Percentiles rank a stretch among this genome's conserved stretches.
Conservation (phyloP, 352 stramenopile species). For the Globisporangium acanthophoron region DNA sequence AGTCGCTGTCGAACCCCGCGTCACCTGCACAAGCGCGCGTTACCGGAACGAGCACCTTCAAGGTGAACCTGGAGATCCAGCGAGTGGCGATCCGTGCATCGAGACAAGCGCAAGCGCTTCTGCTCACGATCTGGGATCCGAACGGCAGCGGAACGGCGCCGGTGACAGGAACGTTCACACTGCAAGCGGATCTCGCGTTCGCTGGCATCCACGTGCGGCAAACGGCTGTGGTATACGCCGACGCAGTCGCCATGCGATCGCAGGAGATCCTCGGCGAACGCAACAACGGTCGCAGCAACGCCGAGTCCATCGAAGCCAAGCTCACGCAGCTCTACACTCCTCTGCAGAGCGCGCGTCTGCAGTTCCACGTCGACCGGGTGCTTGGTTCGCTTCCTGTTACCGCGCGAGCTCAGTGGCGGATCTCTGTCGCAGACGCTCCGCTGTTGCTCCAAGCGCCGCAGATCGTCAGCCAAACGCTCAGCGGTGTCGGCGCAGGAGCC, state of each 20-base stretch:
- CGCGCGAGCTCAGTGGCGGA: conserved; percentile 7
- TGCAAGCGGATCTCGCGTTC: conserved; percentile 6
- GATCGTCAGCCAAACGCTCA: conserved; percentile 2
- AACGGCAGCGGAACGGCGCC: not conserved
- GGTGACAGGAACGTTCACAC: conserved; percentile 20
- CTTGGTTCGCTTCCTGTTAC: not conserved
- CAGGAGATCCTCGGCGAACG: conserved; percentile 24
- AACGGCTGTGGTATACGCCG: conserved; percentile 12
- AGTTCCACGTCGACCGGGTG: conserved; percentile 20
- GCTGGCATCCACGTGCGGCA: not conserved
- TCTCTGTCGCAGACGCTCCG: conserved; percentile 7
- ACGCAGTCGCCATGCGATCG: conserved; percentile 24
- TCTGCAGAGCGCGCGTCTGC: not conserved
- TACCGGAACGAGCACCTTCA: conserved; percentile 10
- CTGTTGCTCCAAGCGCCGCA: conserved; percentile 4
- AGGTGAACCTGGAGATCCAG: conserved; percentile 13
- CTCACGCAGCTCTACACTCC: conserved; percentile 16
- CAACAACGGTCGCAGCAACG: conserved; percentile 15
- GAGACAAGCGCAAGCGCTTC: conserved; percentile 2
- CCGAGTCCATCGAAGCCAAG: conserved; percentile 28
- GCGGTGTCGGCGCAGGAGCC: conserved; percentile 1
- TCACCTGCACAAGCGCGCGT: not conserved
- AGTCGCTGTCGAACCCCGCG: not conserved
- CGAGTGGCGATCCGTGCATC: conserved; percentile 9
- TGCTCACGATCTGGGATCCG: conserved; percentile 12